These are phyloP conservation scores for Leishmania tropica DNA, from an alignment of 208 protist genomes.

Conservation along the genomic window DNA sequence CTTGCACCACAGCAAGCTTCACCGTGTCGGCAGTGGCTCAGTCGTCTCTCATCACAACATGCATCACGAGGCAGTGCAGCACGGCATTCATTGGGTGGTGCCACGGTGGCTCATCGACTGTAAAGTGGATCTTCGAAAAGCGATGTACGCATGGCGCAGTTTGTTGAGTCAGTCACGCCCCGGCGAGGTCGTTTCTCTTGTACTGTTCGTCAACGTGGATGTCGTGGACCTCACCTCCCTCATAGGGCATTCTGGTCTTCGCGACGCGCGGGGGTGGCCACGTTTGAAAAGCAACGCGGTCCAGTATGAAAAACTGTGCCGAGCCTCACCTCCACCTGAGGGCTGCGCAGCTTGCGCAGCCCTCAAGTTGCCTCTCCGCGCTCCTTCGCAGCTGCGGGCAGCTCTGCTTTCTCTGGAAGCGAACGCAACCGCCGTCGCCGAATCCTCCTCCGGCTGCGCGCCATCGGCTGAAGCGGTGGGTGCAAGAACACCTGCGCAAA, in stretches of 20 bases:
- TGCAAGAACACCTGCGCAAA: neutral
- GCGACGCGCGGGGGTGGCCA: neutral
- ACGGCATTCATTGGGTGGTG: conserved; percentile 33
- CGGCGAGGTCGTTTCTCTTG: conserved; percentile 6
- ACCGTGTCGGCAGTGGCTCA: neutral
- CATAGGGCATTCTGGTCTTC: neutral
- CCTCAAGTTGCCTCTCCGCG: neutral
- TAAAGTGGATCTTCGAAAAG: neutral
- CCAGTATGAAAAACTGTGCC: neutral
- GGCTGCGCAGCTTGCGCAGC: neutral
- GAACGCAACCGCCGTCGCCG: neutral
- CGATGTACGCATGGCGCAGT: conserved; percentile 14
- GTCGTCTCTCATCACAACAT: neutral
- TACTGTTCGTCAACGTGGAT: conserved; percentile 9
- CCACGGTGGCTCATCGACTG: neutral
- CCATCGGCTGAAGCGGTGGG: neutral
- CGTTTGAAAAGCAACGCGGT: neutral
- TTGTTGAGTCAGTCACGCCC: conserved; percentile 1
- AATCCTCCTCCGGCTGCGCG: neutral
- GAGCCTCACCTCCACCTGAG: neutral
- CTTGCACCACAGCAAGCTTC: neutral
- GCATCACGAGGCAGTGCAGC: neutral
- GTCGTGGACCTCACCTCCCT: neutral
- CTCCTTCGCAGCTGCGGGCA: neutral
- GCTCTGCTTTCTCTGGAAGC: neutral